Evolutionary conservation across 306 rosid genomes (phyloP), one percentile per base, ranked within the genome.

Genomic region (Cyclanthera cordifolia): DNA sequence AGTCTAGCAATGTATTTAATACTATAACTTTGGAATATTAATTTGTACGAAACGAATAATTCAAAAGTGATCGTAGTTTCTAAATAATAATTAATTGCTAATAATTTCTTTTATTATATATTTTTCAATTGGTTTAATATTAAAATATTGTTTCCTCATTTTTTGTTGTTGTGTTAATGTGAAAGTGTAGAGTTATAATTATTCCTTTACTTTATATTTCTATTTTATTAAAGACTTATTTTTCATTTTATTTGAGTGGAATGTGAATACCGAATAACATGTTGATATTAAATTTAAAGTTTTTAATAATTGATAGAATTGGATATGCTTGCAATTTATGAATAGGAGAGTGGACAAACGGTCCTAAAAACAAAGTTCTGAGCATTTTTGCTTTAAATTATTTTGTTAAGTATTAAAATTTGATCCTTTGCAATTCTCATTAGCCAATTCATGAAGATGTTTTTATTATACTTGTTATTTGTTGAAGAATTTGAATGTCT

Each of bases 361-460:
- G 68, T 28, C 10, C 30, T 11, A 17, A 12, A 39, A 60, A 32
- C 48, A 3, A 19, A 17, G 17, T 19, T 14, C 21, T 1, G 13
- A 37, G 46, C 25, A 8, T 30, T 34, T 13, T 59, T 15, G n/a
- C 48, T 59, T 59, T n/a, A 17, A 32, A 15, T 15, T 16, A 28
- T 57, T n/a, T 13, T 28, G 28, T 27, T 15, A 5, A 48, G 19
- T 17, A n/a, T 9, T n/a, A 20, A 4, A 46, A 37, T 17, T 60
- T 10, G 27, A 41, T 45, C 34, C 21, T 45, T 41, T 23, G 37
- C 8, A 12, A 13, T 45, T 11, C 17, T 43, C 14, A 23, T 64
- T 14, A 64, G 53, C 25, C 13, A 24, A 8, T 46, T 66, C 32
- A 66, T 66, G 54, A 20, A 78, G 61, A 24, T 70, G 28, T 67